Base-by-base conservation (phyloP, 2,329 filamentous ascomycete genomes). In the Myrmaecium sp. region DNA sequence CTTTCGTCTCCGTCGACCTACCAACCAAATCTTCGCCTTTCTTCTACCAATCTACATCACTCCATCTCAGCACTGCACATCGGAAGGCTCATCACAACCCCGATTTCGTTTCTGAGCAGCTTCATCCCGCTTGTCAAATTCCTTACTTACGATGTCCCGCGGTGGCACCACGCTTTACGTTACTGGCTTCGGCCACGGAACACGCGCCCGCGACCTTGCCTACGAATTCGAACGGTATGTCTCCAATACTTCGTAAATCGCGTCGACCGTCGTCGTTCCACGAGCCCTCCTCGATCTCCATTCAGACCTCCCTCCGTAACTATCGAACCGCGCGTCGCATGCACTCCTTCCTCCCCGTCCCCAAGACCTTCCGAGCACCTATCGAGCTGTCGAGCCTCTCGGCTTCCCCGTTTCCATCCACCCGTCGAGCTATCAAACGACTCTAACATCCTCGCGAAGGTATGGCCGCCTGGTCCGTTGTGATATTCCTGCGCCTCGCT, bases 201-300 rank as follows among this genome's bases (percentile, higher is more conserved):
- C 86, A 57, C 82, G 89, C 66, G 83, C 89, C 57, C 82, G 89
- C 73, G 84, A 98, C 68, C 80, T 95, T 57, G 83, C 86, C 66
- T 94, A 92, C 79, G 86, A 95, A 69, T 95, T 95, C 79, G 86
- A 95, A 84, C 83, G 86, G 82, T 94, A 93, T 73, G 84, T 92
- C 68, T 66, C 57, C 62, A 59, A 61, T 49, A 47, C 44, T 44
- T 49, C 47, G 44, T 43, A 34, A 30, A 31, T 14, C 17, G 21
- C 23, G 32, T 32, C 41, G 34, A 46, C 40, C 46, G 44, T 39
- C 41, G 34, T 44, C 42, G 34, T 44, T 42, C 33, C 12, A 30
- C 32, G 21, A 29, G 28, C 33, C 27, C 36, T 31, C 28, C n/a
- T 36, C 33, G 25, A 27, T 32, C 23, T 18, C 28, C 29, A 20